Base-by-base conservation (phyloP, 768 basidiomycete species). In the Phlebiopsis gigantea region DNA sequence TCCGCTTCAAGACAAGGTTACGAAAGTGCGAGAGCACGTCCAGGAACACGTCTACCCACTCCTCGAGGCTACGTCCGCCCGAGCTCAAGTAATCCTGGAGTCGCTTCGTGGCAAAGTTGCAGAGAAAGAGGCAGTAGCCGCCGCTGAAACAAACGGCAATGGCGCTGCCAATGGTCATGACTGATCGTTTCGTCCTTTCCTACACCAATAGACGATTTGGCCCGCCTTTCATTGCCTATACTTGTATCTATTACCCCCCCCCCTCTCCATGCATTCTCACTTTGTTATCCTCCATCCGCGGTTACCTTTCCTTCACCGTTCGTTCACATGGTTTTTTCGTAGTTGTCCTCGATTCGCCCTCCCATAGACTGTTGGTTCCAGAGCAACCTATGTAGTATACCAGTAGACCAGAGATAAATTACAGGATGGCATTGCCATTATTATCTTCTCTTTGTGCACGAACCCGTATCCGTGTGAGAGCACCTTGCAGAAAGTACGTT, bases 1-100 rank as follows among this genome's bases (percentile, higher is more conserved):
- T 17, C 76, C 86, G 0, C 58, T 88, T 2, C 76, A 79, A 44
- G 87, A 88, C 56, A 90, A 88, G 74, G 77, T 82, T 17, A 62
- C 69, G 46, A 80, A 79, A 56, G 72, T 89, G 19, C 68, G 75
- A 22, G 71, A 75, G 52, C 82, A 87, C 53, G 84, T 90, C 24
- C 79, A 75, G 63, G 77, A 79, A 24, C 79, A 79, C 30, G 80
- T 89, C 22, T 73, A 73, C 25, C 88, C 88, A 19, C 66, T 88
- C 51, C 75, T 90, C 14, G 83, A 85, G 17, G 68, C 68, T 7
- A 67, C 70, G 6, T 56, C 65, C 19, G 60, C 61, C 44, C 67
- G 68, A 9, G 59, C 71, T 10, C 68, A 70, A 55, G 72, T 66
- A 52, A 64, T 70, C 29, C 66, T 73, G 31, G 58, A 61, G 26